Conservation (phyloP, 805 yeast genomes). For the Brettanomyces custersianus region DNA sequence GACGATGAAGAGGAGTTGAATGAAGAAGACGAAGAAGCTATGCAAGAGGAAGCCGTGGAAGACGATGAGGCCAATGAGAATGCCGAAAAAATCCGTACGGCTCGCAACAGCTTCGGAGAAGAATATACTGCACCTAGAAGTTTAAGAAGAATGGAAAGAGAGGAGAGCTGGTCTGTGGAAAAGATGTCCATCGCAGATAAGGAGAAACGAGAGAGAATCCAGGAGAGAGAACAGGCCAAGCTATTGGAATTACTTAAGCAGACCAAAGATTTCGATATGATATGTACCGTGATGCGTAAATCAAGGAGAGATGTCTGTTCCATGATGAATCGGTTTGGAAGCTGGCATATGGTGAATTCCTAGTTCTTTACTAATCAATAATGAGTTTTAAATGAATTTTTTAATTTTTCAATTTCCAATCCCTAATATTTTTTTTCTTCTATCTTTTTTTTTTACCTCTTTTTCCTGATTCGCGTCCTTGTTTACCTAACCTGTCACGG, state of each 20-base stretch:
- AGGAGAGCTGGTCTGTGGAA: not conserved
- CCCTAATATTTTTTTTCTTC: too few species aligned
- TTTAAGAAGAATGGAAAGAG: not conserved
- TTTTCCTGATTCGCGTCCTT: too few species aligned
- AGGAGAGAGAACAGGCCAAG: slow-evolving; percentile 24
- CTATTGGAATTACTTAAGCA: slow-evolving; percentile 39
- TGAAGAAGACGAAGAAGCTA: not conserved
- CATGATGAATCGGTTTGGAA: slow-evolving; percentile 34
- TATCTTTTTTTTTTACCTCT: too few species aligned
- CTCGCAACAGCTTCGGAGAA: too few species aligned
- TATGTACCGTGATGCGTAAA: slow-evolving; percentile 60
- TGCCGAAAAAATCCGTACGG: not conserved
- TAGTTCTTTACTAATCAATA: not conserved
- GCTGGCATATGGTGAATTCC: slow-evolving; percentile 37
- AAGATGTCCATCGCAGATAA: slow-evolving; percentile 3
- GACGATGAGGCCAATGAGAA: not conserved
- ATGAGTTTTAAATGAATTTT: not conserved
- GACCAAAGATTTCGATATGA: slow-evolving; percentile 50
- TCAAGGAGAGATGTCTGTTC: slow-evolving; percentile 47
- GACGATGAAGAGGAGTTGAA: slow-evolving; percentile 3
- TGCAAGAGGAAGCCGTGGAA: slow-evolving; percentile 1
- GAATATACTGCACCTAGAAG: too few species aligned
- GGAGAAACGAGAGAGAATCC: slow-evolving; percentile 13
- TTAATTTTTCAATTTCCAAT: too few species aligned
- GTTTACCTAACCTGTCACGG: too few species aligned